Base-by-base conservation (phyloP, 495 filamentous ascomycete genomes). In the Parmelia sp. region DNA sequence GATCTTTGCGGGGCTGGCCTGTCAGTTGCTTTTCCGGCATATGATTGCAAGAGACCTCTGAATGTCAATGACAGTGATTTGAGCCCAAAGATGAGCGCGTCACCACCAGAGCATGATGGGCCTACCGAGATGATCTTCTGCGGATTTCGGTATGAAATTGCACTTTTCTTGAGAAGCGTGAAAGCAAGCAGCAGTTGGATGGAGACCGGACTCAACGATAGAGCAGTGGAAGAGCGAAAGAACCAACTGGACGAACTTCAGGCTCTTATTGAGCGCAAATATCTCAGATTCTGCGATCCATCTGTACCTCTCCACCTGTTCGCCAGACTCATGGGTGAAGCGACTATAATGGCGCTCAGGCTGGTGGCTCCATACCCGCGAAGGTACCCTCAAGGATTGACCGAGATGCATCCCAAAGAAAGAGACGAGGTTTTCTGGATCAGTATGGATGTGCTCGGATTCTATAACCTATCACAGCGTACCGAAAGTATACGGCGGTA, bases 61-160 rank as follows among this genome's bases (percentile, higher is more conserved):
- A 86, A 86, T 61, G 66, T 83, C 17, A 82, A 84, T 62, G 85
- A 88, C 70, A 79, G 78, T 17, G 83, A 86, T 57, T 77, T 86
- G 27, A 77, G 78, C 57, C 83, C 83, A 6, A 75, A 75, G n/a
- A 84, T 86, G 73, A 82, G 78, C 11, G 78, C 83, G 61, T 70
- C 75, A 1, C 75, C 83, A 12, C 74, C 74, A 51, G 79, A 83
- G 35, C 78, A 80, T 17, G 74, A 80, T 6, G 84, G 85, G 6
- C 76, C 85, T 0, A 87, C 86, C 6, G 86, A 89, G 59, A 88
- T 88, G 86, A 81, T 85, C 31, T 88, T 87, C 67, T 83, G 81
- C 66, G 72, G 86, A n/a, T 72, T 87, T 29, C 77, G 79, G 31
- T 70, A 78, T 76, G 69, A 82, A 75, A 66, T 73, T 61, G 67